These are phyloP conservation scores for Aspergillus luchuensis DNA, from an alignment of 2,329 filamentous ascomycete species.

Conservation along the genomic window DNA sequence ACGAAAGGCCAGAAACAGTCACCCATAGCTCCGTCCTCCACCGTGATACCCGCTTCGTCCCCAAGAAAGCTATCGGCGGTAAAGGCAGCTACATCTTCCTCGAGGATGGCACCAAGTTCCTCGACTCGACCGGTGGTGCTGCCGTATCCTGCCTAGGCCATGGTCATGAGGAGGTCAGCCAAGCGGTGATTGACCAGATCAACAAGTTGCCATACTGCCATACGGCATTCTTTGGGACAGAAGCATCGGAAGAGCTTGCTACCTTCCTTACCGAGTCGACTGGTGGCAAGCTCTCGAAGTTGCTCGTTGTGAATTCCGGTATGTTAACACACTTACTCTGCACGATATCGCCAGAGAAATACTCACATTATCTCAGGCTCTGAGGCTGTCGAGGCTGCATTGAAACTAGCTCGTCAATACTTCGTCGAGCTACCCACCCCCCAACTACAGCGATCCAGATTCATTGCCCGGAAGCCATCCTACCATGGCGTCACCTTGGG, in stretches of 20 bases:
- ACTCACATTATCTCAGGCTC: constrained; percentile 50
- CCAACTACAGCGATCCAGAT: constrained; percentile 58
- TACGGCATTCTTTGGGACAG: constrained; percentile 60
- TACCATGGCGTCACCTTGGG: constrained; percentile 74
- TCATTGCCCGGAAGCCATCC: constrained; percentile 65
- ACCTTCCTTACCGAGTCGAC: constrained; percentile 54
- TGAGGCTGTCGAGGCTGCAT: constrained; percentile 68
- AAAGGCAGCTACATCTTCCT: constrained; percentile 56
- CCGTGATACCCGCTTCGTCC: constrained; percentile 50
- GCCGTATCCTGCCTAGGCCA: constrained; percentile 73
- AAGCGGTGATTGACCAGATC: constrained; percentile 63
- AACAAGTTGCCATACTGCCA: constrained; percentile 61
- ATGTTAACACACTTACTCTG: constrained; percentile 17
- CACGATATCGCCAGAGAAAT: neutral
- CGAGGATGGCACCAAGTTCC: constrained; percentile 59
- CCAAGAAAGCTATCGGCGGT: constrained; percentile 52
- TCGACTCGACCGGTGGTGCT: constrained; percentile 74
- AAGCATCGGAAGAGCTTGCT: constrained; percentile 57
- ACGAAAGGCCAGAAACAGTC: neutral
- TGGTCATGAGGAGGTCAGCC: constrained; percentile 60
- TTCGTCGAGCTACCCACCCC: constrained; percentile 58
- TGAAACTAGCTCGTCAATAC: constrained; percentile 70
- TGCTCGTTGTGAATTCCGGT: constrained; percentile 62
- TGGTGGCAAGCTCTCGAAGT: constrained; percentile 54
- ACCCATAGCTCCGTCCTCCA: constrained; percentile 51